Base-by-base conservation (phyloP, 108 stramenopile species). In the Thalassiosira profunda region DNA sequence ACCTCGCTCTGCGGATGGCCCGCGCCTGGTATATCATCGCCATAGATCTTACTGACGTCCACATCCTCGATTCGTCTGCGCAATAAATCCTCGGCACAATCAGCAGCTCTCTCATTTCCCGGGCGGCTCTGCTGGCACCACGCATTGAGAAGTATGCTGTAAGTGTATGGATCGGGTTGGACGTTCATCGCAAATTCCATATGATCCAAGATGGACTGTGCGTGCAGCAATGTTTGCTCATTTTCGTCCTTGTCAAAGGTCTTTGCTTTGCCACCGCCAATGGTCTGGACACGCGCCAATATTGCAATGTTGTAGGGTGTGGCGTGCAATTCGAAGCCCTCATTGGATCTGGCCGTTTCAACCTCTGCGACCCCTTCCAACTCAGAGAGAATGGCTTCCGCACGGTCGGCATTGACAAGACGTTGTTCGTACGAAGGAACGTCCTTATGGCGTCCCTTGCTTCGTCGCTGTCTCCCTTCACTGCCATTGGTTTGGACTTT, bases 251-350 rank as follows among this genome's bases (percentile, higher is more conserved):
- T 49, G 9, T 62, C 34, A 24, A n/a, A n/a, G 15, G 51, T 33
- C 29, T 52, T 31, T 52, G 29, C 30, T 29, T 31, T 30, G 26
- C 10, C 26, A 5, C 25, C 20, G 24, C 33, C 37, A 3, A 60
- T 46, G 7, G 65, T 58, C 43, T 68, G 64, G 8, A 70, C 76
- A 17, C 67, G 54, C 25, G 67, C 67, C 31, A 62, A 68, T 43
- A 77, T 69, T 25, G 44, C 68, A 34, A 64, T 70, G 35, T 77
- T 77, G 33, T 70, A 77, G 2, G 76, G 62, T 21, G 76, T 77
- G 23, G 68, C 76, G 49, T 58, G 40, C 20, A 71, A 46, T 28
- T 31, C 35, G 45, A 69, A 64, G 11, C 59, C 55, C 0, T 51
- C 31, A 29, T 65, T 77, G 15, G 44, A 42, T 54, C 65, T 77